These are phyloP conservation scores for Lactifluus subvellereus DNA, from an alignment of 768 basidiomycete species.

Conservation along the genomic window DNA sequence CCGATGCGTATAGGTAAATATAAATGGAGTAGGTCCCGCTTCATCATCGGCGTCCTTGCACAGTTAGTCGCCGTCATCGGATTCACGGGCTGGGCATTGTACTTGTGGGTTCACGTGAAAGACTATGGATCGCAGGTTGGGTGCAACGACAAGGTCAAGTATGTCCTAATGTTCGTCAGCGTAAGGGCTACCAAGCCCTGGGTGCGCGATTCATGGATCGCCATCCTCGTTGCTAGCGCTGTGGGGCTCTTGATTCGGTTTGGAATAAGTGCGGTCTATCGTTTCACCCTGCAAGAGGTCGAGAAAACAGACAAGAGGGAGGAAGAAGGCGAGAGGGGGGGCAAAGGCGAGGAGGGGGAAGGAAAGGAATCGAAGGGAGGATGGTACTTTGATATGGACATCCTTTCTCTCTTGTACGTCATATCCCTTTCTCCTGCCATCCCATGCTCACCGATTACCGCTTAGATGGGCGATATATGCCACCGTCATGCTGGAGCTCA, in stretches of 20 bases:
- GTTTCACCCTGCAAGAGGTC: not conserved
- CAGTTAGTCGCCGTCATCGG: not conserved
- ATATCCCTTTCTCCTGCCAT: not conserved
- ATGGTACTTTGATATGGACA: constrained; percentile 7
- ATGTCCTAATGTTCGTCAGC: constrained; percentile 9
- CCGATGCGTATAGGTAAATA: constrained; percentile 13
- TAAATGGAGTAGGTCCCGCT: constrained; percentile 6
- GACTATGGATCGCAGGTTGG: not conserved
- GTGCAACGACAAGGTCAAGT: constrained; percentile 10
- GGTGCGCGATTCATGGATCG: constrained; percentile 9
- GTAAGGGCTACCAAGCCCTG: constrained; percentile 13
- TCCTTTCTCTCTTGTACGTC: constrained; percentile 8
- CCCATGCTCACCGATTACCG: not conserved
- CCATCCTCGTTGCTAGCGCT: not conserved
- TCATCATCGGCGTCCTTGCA: constrained; percentile 1
- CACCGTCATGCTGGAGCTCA: constrained; percentile 15
- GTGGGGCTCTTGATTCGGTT: constrained; percentile 3
- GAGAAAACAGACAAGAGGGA: not conserved
- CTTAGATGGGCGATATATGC: constrained; percentile 15
- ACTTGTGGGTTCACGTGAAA: not conserved
- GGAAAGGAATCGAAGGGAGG: not conserved
- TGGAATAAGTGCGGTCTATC: not conserved
- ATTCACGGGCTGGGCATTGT: constrained; percentile 17
- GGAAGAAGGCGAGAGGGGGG: not conserved
- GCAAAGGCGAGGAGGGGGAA: not conserved